Evolutionary conservation across 2,329 filamentous ascomycete species (phyloP).

Genomic region (Falciphora oryzae): DNA sequence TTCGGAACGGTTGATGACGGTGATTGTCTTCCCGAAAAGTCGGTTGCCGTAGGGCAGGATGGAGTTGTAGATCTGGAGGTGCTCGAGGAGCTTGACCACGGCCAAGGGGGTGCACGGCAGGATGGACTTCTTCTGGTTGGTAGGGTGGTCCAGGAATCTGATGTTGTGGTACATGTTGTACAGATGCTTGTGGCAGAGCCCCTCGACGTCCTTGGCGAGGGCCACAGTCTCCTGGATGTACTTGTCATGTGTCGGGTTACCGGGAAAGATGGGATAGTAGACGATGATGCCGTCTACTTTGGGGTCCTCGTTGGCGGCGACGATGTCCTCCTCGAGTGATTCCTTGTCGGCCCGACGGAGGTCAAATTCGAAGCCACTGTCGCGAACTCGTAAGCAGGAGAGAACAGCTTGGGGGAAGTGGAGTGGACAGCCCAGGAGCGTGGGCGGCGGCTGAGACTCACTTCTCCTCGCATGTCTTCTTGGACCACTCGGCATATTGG

Average conservation of each 20-base stretch:
- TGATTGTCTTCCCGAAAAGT: slow-evolving; percentile 88
- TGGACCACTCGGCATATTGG: slow-evolving; percentile 95
- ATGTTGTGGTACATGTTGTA: slow-evolving; percentile 99
- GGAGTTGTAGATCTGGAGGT: slow-evolving; percentile 93
- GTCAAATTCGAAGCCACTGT: slow-evolving; percentile 82
- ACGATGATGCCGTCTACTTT: slow-evolving; percentile 86
- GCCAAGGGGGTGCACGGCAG: slow-evolving; percentile 93
- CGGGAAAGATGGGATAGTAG: slow-evolving; percentile 92
- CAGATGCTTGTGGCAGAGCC: slow-evolving; percentile 86
- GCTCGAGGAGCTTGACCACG: slow-evolving; percentile 93
- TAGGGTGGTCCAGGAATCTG: slow-evolving; percentile 78
- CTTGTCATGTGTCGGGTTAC: slow-evolving; percentile 78
- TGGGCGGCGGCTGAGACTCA: slow-evolving; percentile 44
- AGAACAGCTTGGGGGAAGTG: too few relatives aligned
- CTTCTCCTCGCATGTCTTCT: slow-evolving; percentile 95
- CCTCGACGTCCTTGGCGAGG: slow-evolving; percentile 90
- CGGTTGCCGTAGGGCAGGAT: slow-evolving; percentile 90
- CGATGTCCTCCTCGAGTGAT: slow-evolving; percentile 80
- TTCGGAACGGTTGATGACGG: slow-evolving; percentile 93
- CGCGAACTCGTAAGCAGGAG: neutral
- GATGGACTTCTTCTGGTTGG: slow-evolving; percentile 79
- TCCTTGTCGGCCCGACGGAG: slow-evolving; percentile 81
- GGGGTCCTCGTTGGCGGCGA: slow-evolving; percentile 74
- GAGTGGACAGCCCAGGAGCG: neutral
- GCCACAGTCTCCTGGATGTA: slow-evolving; percentile 95